These are phyloP conservation scores for Domatiomyces catenatus DNA, from an alignment of 2,329 filamentous ascomycete genomes.

Conservation along the genomic window DNA sequence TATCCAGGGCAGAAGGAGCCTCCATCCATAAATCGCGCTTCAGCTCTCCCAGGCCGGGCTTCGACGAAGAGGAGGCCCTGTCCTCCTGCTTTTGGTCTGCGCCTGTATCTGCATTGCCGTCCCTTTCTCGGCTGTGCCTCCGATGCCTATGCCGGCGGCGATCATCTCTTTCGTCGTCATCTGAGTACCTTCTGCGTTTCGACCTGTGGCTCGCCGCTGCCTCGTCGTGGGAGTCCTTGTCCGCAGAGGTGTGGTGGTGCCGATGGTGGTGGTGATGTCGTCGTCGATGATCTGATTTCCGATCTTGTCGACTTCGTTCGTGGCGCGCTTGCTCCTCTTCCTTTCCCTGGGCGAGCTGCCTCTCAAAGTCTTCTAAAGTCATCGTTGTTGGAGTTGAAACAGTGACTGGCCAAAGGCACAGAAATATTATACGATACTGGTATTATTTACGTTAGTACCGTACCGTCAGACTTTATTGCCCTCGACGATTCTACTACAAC, in stretches of 20 bases:
- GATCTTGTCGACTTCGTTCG: constrained; percentile 26
- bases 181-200: constrained; percentile 48
- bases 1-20: constrained; percentile 60
- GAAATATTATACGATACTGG: background rate
- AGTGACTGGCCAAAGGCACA: background rate
- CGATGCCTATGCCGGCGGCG: constrained; percentile 32
- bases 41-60: constrained; percentile 23
- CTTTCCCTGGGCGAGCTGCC: constrained; percentile 43
- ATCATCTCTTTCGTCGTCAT: constrained; percentile 36
- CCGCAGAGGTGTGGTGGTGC: constrained; percentile 15
- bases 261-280: constrained; percentile 20
- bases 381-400: constrained; percentile 22
- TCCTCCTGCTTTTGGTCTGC: constrained; percentile 13
- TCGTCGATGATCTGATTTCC: constrained; percentile 23
- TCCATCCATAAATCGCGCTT: constrained; percentile 92
- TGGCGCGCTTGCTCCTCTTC: constrained; percentile 19
- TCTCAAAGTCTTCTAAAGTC: constrained; percentile 62
- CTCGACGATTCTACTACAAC: background rate
- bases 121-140: constrained; percentile 22
- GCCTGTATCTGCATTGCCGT: constrained; percentile 13
- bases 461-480: no score
- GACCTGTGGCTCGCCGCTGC: constrained; percentile 43
- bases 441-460: no score
- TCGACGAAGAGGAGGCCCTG: constrained; percentile 21
- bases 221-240: constrained; percentile 26